phyloP scores from a whole-genome alignment of 768 basidiomycete species.

The Peribolospora kevripleyi region DNA sequence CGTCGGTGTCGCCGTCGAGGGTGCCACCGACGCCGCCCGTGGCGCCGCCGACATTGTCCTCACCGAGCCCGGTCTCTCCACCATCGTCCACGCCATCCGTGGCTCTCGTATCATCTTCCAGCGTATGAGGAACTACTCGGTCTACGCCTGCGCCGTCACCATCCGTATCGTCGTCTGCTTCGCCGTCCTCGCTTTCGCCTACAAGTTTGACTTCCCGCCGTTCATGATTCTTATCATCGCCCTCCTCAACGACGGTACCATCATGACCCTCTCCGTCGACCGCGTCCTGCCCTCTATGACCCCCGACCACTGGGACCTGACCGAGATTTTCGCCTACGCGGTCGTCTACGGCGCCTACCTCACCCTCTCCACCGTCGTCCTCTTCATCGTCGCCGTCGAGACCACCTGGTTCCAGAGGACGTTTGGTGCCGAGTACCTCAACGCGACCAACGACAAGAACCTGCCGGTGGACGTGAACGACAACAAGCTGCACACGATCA shows the following conservation, averaged over 20 bases:
- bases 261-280: conserved; percentile 84
- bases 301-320: conserved; percentile 85
- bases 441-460: conserved; percentile 13
- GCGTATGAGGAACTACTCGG: conserved; percentile 97
- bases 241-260: conserved; percentile 88
- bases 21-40: conserved; percentile 95
- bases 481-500: conserved; percentile 56
- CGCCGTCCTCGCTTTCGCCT: conserved; percentile 78
- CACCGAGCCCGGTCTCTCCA: conserved; percentile 94
- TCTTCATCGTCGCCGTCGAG: conserved; percentile 42
- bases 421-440: conserved; percentile 43
- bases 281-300: conserved; percentile 79
- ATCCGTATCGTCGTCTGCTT: conserved; percentile 98
- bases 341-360: conserved; percentile 87
- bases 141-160: conserved; percentile 34
- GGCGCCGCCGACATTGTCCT: conserved; percentile 96
- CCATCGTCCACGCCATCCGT: conserved; percentile 95
- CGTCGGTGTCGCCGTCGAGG: conserved; percentile 97
- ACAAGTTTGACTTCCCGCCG: conserved; percentile 95
- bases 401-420: conserved; percentile 71
- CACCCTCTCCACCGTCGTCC: conserved; percentile 43
- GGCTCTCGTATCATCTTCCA: conserved; percentile 99
- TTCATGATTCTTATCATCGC: conserved; percentile 99
- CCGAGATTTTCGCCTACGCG: conserved; percentile 88
- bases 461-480: conserved; percentile 32